phyloP scores from a whole-genome alignment of 2,329 filamentous ascomycete species.

The Setomelanomma holmii region DNA sequence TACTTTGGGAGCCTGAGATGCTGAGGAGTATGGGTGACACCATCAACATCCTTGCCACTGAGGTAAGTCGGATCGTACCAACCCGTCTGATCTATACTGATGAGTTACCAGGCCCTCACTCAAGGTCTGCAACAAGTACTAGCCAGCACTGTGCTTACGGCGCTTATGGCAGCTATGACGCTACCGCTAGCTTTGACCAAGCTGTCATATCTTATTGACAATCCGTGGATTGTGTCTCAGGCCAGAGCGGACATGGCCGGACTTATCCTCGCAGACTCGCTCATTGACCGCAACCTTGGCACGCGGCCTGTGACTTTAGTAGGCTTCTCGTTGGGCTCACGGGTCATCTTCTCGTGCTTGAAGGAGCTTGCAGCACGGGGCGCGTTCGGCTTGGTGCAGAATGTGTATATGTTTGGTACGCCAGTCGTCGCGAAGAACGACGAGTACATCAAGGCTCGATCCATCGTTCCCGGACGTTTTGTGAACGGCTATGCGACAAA shows the following conservation, averaged over 20 bases:
- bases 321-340: conserved; percentile 89
- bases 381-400: conserved; percentile 87
- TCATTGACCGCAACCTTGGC: conserved; percentile 90
- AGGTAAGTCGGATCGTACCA: conserved; percentile 64
- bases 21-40: conserved; percentile 96
- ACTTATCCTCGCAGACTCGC: conserved; percentile 89
- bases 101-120: conserved; percentile 77
- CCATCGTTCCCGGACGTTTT: conserved; percentile 90
- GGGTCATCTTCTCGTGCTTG: conserved; percentile 91
- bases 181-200: conserved; percentile 93
- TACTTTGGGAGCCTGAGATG: conserved; percentile 98
- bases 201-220: conserved; percentile 94
- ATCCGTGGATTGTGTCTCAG: conserved; percentile 96
- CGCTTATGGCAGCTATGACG: conserved; percentile 90
- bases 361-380: conserved; percentile 85
- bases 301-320: conserved; percentile 91
- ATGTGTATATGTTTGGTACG: conserved; percentile 93
- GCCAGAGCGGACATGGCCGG: conserved; percentile 88
- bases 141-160: conserved; percentile 84
- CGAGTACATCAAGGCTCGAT: conserved; percentile 80
- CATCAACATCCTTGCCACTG: conserved; percentile 96
- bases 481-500: conserved; percentile 93
- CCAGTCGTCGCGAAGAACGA: conserved; percentile 91
- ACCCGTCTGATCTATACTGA: conserved; percentile 36
- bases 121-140: conserved; percentile 96